Evolutionary conservation across 176 grass and related monocot genomes (phyloP), one percentile per base, ranked within the genome.

Genomic region (Alopecurus myosuroides): DNA sequence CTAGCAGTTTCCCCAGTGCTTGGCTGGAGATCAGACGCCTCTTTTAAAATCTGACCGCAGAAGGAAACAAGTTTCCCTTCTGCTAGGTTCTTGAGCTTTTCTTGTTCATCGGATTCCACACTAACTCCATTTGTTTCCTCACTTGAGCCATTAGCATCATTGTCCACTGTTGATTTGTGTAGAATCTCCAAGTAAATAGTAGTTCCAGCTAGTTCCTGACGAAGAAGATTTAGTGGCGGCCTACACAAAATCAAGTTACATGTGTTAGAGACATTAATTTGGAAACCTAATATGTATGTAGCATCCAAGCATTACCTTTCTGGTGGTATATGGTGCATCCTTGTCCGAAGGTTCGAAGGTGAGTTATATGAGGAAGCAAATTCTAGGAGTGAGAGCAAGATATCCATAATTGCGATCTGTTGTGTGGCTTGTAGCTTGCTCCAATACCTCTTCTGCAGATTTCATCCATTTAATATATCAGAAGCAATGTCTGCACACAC

Each of bases 361-460:
- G 97, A 99, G 80, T 99, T 99, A 88, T 99, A 99, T 13, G 92
- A 92, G 71, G 97, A 87, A 84, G 97, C 91, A 96, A 97, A 99
- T 80, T 99, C 97, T 62, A 99, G 89, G 48, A 99, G 92, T 57
- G 97, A 97, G 33, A 97, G 85, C 70, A 99, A 88, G 77, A 94
- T 92, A 80, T 99, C 97, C 94, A 99, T 91, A 88, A 99, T 88
- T 77, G 94, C 71, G 30, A 89, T 91, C 77, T 99, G 92, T 45
- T 97, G 94, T 55, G 85, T 74, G 9, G 84, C 71, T 65, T 92
- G 92, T 81, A 99, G 82, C 82, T 86, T 94, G 56, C 78, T 92
- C 97, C 97, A 99, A 88, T 94, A 99, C 66, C 79, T 96, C 84
- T 89, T 90, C 97, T 99, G 91, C 50, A 76, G 86, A 73, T 74